A percentile compares a stretch with the other conserved stretches of the same genome.
phyloP scores from a whole-genome alignment of 2,329 filamentous ascomycete species.

The Didymella segeticola region DNA sequence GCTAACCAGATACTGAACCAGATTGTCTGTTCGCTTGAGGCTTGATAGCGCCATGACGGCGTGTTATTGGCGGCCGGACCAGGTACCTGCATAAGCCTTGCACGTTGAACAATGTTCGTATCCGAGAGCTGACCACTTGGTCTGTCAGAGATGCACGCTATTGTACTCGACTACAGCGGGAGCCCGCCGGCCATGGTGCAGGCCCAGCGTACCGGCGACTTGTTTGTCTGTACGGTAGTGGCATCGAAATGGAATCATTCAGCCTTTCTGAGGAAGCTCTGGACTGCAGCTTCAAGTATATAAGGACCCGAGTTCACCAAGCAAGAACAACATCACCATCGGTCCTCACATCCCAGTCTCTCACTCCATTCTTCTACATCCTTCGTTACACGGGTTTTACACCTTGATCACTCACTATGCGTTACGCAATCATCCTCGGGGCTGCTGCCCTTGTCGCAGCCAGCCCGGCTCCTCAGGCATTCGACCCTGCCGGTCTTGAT shows the following conservation, averaged over 20 bases:
- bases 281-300: constrained; percentile 7
- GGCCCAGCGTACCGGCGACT: constrained; percentile 1
- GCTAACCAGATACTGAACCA: constrained; percentile 2
- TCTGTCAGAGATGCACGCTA: constrained; percentile 12
- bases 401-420: constrained; percentile 22
- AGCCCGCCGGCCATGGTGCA: constrained; percentile 6
- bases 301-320: constrained; percentile 5
- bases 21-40: constrained; percentile 1
- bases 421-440: constrained; percentile 28
- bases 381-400: background rate
- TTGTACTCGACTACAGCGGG: constrained; percentile 17
- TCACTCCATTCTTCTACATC: constrained; percentile 7
- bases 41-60: constrained; percentile 2
- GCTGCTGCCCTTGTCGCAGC: constrained; percentile 32
- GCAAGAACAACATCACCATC: constrained; percentile 8
- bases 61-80: constrained; percentile 8
- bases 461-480: constrained; percentile 30
- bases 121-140: constrained; percentile 4
- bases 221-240: background rate
- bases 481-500: constrained; percentile 18
- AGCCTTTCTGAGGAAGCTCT: background rate
- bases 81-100: constrained; percentile 15
- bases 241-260: constrained; percentile 10
- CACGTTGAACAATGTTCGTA: constrained; percentile 1
- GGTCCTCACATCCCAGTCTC: constrained; percentile 10